Conservation (phyloP, 805 yeast genomes). For the Metschnikowia proteae region DNA sequence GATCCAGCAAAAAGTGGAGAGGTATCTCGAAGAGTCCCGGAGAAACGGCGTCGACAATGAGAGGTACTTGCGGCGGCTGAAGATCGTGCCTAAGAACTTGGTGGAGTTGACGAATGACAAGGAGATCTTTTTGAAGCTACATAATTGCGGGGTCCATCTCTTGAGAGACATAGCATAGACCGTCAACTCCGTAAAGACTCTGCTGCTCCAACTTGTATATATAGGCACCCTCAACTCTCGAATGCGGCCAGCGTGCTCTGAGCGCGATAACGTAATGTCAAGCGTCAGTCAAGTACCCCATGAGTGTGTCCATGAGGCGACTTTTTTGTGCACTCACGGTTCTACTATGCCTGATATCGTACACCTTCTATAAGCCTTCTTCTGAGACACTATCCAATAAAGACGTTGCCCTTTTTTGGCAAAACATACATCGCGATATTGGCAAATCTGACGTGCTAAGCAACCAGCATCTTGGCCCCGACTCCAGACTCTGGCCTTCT, state of each 20-base stretch:
- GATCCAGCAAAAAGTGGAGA: slow-evolving; percentile 19
- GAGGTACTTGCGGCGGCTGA: slow-evolving; percentile 52
- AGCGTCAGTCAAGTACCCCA: not conserved
- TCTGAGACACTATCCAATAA: not conserved
- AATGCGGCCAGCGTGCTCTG: not conserved
- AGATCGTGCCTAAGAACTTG: slow-evolving; percentile 53
- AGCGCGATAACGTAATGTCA: not conserved
- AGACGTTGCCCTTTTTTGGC: slow-evolving; percentile 6
- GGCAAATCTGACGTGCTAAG: not conserved
- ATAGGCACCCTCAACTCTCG: too few species aligned
- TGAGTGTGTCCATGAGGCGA: not conserved
- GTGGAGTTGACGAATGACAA: slow-evolving; percentile 53
- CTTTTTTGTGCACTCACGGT: not conserved
- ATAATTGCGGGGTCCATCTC: slow-evolving; percentile 59
- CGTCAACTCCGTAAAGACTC: not conserved
- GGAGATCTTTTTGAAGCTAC: slow-evolving; percentile 52
- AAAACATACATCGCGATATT: slow-evolving; percentile 15
- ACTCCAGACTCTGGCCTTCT: slow-evolving; percentile 4
- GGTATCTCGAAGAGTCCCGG: slow-evolving; percentile 11
- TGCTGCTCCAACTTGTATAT: too few species aligned
- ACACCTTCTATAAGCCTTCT: too few species aligned
- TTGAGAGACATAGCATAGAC: slow-evolving; percentile 9
- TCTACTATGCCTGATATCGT: not conserved
- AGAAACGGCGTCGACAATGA: slow-evolving; percentile 36
- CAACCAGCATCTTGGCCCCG: not conserved